phyloP scores from a whole-genome alignment of 305 asterid species.

The Lippia alba region DNA sequence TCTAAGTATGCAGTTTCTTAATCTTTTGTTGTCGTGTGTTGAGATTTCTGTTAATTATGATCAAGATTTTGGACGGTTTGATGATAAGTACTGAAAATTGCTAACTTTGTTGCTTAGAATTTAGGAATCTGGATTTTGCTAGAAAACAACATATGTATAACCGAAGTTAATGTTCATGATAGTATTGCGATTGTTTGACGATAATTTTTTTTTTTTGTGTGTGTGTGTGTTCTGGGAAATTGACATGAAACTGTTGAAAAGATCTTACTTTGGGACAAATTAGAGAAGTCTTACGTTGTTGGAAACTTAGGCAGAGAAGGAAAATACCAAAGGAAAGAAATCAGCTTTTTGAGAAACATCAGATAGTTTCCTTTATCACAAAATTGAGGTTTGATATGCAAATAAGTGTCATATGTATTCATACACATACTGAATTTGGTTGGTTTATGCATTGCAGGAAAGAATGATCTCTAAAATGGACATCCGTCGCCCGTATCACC shows the following conservation, averaged over 20 bases:
- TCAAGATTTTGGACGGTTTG: neutral
- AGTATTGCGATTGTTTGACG: neutral
- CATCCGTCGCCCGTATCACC: neutral
- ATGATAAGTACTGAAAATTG: neutral
- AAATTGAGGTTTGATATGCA: neutral
- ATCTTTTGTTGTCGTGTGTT: neutral
- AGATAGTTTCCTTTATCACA: neutral
- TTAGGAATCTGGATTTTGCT: neutral
- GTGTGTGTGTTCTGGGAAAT: neutral
- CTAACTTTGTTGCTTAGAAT: too few relatives aligned
- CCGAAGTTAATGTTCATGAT: neutral
- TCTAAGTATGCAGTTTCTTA: neutral
- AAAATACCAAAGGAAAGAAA: conserved; percentile 21
- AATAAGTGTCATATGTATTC: neutral
- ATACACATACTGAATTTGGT: neutral
- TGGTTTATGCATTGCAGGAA: conserved; percentile 31
- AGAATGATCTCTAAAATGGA: conserved; percentile 18
- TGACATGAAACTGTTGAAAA: neutral
- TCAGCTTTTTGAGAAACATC: conserved; percentile 21
- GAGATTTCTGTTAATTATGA: neutral
- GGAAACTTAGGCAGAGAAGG: conserved; percentile 3
- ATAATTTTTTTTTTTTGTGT: neutral
- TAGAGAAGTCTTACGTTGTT: neutral
- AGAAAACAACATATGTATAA: conserved; percentile 3
- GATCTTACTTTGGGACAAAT: neutral